Evolutionary conservation across 345 rosid genomes (phyloP).

Genomic region (Theobroma cacao): DNA sequence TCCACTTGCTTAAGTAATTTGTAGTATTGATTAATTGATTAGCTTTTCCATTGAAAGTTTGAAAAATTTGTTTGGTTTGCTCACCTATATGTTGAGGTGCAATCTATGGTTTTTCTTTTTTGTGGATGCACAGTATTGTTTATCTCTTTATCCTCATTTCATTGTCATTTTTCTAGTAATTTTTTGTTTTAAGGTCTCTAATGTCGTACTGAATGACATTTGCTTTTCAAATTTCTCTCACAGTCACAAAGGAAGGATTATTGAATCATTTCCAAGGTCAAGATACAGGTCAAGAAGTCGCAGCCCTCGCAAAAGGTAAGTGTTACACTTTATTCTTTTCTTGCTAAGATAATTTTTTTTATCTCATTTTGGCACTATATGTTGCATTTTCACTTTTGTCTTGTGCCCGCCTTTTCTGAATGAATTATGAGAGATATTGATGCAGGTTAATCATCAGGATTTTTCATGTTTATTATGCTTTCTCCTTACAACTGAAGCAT

Average conservation of each 20-base stretch:
- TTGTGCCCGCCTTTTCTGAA: background rate
- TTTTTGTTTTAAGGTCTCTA: background rate
- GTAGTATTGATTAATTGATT: background rate
- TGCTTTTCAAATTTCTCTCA: background rate
- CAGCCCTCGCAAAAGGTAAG: slow-evolving; percentile 50
- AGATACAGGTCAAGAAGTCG: slow-evolving; percentile 42
- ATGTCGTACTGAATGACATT: background rate
- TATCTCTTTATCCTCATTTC: background rate
- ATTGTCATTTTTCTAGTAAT: background rate
- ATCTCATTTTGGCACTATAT: background rate
- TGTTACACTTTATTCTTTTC: background rate
- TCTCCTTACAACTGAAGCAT: background rate
- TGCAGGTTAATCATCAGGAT: background rate
- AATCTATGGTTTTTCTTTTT: background rate
- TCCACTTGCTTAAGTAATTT: background rate
- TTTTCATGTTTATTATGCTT: background rate
- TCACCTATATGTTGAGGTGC: background rate
- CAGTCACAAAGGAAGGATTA: slow-evolving; percentile 53
- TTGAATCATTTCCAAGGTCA: slow-evolving; percentile 43
- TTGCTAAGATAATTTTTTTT: background rate
- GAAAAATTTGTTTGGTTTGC: background rate
- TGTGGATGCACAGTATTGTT: no score
- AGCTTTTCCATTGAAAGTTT: background rate
- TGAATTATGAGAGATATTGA: background rate
- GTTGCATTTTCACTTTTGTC: background rate